Evolutionary conservation across 768 basidiomycete species (phyloP).

Genomic region (Lyophyllum decastes): DNA sequence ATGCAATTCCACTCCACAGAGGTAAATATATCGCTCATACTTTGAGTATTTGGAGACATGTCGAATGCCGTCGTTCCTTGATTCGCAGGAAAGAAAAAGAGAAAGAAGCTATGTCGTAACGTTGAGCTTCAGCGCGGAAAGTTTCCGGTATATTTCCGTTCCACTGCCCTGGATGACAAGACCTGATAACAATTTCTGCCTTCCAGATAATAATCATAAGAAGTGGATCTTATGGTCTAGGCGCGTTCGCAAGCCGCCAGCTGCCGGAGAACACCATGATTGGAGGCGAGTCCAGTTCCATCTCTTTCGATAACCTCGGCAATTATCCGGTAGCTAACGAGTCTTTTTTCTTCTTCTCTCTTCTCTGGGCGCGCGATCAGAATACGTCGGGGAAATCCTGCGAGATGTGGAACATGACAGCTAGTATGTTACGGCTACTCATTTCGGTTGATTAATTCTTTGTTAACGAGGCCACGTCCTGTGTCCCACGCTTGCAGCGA

Average conservation of each 20-base stretch:
- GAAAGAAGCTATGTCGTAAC: conserved; percentile 15
- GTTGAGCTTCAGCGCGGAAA: conserved; percentile 21
- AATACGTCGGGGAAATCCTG: conserved; percentile 41
- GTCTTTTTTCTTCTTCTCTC: background rate
- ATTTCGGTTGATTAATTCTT: background rate
- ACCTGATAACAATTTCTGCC: background rate
- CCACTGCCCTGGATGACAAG: background rate
- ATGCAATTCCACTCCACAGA: conserved; percentile 8
- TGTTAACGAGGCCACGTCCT: background rate
- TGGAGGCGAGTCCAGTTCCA: conserved; percentile 22
- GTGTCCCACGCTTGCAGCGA: background rate
- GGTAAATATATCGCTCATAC: conserved; percentile 6
- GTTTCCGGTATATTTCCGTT: conserved; percentile 14
- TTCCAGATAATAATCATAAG: conserved; percentile 37
- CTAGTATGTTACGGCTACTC: conserved; percentile 3
- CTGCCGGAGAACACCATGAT: conserved; percentile 17
- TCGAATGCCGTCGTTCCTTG: background rate
- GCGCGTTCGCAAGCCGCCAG: conserved; percentile 40
- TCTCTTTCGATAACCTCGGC: background rate
- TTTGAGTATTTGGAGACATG: background rate
- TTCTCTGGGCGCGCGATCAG: conserved; percentile 32
- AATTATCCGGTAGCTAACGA: background rate
- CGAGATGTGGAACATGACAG: background rate
- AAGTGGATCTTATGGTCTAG: conserved; percentile 39
- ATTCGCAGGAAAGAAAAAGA: conserved; percentile 15